These are phyloP conservation scores for Lipomyces lipofer DNA, from an alignment of 805 yeast species.

Conservation along the genomic window DNA sequence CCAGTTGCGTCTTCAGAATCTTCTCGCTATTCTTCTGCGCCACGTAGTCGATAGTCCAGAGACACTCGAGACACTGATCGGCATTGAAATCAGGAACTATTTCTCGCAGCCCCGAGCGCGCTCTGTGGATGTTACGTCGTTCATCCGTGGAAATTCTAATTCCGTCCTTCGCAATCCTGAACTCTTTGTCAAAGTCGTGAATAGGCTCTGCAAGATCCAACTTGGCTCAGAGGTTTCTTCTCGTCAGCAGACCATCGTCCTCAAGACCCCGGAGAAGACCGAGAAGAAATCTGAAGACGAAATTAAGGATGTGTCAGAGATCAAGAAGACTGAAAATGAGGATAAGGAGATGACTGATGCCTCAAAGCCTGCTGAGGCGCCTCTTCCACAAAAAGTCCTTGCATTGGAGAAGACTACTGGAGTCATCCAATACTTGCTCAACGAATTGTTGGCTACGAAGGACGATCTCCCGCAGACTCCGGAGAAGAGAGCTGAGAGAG, in stretches of 20 bases:
- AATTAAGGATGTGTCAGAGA: not conserved
- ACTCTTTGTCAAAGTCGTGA: slow-evolving; percentile 47
- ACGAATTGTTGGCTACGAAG: slow-evolving; percentile 59
- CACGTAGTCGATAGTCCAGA: slow-evolving; percentile 64
- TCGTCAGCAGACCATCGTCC: slow-evolving; percentile 21
- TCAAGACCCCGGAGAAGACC: slow-evolving; percentile 14
- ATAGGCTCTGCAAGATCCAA: slow-evolving; percentile 34
- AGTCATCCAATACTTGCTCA: slow-evolving; percentile 60
- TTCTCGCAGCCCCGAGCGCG: slow-evolving; percentile 38
- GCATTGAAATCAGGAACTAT: slow-evolving; percentile 51
- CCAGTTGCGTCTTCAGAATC: slow-evolving; percentile 46
- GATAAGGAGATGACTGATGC: slow-evolving; percentile 33
- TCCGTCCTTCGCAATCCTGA: slow-evolving; percentile 49
- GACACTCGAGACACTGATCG: slow-evolving; percentile 51
- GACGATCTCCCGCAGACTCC: slow-evolving; percentile 32
- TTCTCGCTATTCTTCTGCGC: slow-evolving; percentile 58
- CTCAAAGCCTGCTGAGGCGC: slow-evolving; percentile 37
- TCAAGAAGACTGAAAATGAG: slow-evolving; percentile 26
- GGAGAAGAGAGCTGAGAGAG: not conserved
- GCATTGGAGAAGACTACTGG: slow-evolving; percentile 47
- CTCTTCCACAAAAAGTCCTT: slow-evolving; percentile 19
- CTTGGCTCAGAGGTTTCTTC: not conserved
- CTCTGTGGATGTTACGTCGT: slow-evolving; percentile 42
- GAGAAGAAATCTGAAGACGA: slow-evolving; percentile 5
- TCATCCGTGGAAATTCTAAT: slow-evolving; percentile 25